Evolutionary conservation across 192 early-diverging fungal species (phyloP).

Genomic region (Funneliformis mosseae): DNA sequence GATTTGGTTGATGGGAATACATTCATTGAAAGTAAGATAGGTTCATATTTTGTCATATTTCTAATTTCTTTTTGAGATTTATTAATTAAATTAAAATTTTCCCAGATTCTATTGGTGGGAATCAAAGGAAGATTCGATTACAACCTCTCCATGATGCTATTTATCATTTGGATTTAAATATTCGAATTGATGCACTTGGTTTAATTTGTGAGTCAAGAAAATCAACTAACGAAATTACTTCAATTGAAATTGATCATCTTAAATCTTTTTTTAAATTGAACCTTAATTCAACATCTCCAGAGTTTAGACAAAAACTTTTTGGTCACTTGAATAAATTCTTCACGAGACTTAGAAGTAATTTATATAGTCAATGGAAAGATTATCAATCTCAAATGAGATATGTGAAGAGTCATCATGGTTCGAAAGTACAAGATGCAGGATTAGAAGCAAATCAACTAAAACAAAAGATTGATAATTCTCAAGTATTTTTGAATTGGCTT

Average conservation of each 20-base stretch:
- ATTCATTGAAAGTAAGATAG: conserved; percentile 36
- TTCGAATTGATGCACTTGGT: conserved; percentile 78
- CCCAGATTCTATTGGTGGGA: background rate
- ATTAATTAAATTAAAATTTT: background rate
- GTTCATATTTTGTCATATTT: background rate
- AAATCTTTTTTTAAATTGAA: conserved; percentile 71
- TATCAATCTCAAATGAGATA: conserved; percentile 37
- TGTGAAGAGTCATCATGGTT: conserved; percentile 35
- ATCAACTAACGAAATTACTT: conserved; percentile 61
- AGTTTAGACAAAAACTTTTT: conserved; percentile 79
- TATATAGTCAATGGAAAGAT: conserved; percentile 45
- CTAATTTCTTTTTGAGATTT: background rate
- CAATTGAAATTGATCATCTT: conserved; percentile 65
- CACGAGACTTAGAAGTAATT: conserved; percentile 58
- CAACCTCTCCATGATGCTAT: conserved; percentile 63
- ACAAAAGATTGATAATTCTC: conserved; percentile 48
- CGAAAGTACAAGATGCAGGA: conserved; percentile 32
- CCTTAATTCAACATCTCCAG: conserved; percentile 70
- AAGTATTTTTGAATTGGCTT: conserved; percentile 64
- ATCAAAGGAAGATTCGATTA: conserved; percentile 42
- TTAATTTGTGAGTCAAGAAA: conserved; percentile 80
- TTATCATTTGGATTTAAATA: conserved; percentile 67
- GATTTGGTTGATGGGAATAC: conserved; percentile 57
- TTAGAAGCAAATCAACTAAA: conserved; percentile 34
- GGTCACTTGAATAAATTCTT: conserved; percentile 63